Evolutionary conservation across 164 flowering plant species (phyloP).

Genomic region (Annona squamosa): DNA sequence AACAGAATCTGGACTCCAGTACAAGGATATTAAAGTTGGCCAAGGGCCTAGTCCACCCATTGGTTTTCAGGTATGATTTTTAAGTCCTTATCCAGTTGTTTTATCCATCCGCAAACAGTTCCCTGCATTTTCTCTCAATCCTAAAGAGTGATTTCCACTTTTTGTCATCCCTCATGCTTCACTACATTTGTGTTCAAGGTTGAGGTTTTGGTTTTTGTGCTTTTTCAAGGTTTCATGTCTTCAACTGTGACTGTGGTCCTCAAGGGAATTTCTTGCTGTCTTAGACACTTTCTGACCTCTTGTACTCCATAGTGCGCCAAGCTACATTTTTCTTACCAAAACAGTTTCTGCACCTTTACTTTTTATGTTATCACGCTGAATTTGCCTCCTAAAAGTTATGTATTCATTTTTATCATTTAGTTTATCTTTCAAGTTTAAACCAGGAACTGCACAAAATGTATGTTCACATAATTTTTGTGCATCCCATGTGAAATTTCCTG

Average conservation of each 20-base stretch:
- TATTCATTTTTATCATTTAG: too few relatives aligned
- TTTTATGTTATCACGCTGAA: neutral
- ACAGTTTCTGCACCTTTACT: neutral
- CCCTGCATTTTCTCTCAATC: too few relatives aligned
- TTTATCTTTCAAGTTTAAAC: too few relatives aligned
- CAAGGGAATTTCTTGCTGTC: neutral
- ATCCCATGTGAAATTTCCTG: too few relatives aligned
- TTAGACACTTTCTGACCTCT: neutral
- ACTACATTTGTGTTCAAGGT: neutral
- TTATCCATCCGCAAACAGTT: too few relatives aligned
- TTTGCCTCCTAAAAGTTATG: neutral
- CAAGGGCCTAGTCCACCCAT: conserved; percentile 86
- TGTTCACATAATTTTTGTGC: too few relatives aligned
- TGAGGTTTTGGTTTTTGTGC: neutral
- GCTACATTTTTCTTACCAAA: neutral
- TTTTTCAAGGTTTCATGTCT: neutral
- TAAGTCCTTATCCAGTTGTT: neutral
- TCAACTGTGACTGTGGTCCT: neutral
- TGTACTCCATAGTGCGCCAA: neutral
- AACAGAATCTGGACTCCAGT: conserved; percentile 94
- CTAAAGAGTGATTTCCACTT: neutral
- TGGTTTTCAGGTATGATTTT: conserved; percentile 75
- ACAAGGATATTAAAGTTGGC: conserved; percentile 89
- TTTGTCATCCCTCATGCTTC: neutral
- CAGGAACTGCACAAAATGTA: too few relatives aligned